Conservation (phyloP, 2,329 filamentous ascomycete genomes). For the Thermoascus crustaceus region DNA sequence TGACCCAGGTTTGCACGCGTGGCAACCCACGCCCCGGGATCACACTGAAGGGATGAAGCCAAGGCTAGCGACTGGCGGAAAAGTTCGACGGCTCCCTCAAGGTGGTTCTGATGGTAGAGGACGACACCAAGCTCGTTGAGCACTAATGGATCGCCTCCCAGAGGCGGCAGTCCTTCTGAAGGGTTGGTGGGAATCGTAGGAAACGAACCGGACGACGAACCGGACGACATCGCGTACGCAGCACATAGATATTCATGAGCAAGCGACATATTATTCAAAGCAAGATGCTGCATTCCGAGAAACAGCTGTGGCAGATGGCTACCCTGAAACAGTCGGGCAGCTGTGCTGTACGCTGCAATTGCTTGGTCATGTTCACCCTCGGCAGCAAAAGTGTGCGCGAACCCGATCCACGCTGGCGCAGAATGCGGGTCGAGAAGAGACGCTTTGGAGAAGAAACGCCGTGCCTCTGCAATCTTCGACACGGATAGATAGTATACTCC, state of each 20-base stretch:
- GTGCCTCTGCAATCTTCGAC: constrained; percentile 81
- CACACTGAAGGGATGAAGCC: constrained; percentile 71
- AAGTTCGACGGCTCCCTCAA: constrained; percentile 64
- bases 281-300: constrained; percentile 95
- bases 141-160: constrained; percentile 65
- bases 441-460: constrained; percentile 93
- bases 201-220: constrained; percentile 24
- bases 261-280: constrained; percentile 86
- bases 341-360: constrained; percentile 94
- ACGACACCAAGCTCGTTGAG: constrained; percentile 95
- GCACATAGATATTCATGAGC: constrained; percentile 92
- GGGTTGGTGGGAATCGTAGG: constrained; percentile 17
- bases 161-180: constrained; percentile 15
- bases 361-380: constrained; percentile 98
- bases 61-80: constrained; percentile 72
- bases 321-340: constrained; percentile 88
- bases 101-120: constrained; percentile 82
- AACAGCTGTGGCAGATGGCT: constrained; percentile 95
- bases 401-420: constrained; percentile 95
- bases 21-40: constrained; percentile 72
- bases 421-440: constrained; percentile 98
- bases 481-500: constrained; percentile 91
- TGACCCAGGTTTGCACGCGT: constrained; percentile 86
- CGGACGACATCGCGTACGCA: constrained; percentile 58
- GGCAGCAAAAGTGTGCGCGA: constrained; percentile 94